A percentile compares a stretch with the other conserved stretches of the same genome.
phyloP scores from a whole-genome alignment of 148 eudicot genomes.

The Camellia sinensis region DNA sequence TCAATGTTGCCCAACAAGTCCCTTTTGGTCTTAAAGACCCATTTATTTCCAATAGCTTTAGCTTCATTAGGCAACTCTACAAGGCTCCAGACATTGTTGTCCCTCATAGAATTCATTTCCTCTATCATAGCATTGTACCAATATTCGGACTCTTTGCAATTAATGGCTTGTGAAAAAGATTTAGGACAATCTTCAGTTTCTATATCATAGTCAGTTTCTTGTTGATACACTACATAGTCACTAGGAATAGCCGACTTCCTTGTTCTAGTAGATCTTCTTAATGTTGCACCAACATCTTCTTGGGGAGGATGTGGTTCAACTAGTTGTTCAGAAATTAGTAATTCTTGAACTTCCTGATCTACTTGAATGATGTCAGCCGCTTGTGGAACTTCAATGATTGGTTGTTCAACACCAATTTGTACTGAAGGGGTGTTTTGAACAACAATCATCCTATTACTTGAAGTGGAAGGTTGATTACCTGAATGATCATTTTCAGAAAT shows the following conservation, averaged over 20 bases:
- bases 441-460: no score
- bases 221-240: slow-evolving; percentile 1
- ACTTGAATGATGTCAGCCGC: neutral
- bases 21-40: neutral
- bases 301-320: neutral
- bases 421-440: no score
- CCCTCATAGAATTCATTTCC: neutral
- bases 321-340: neutral
- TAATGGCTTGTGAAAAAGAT: slow-evolving; percentile 15
- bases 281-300: neutral
- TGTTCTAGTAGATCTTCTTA: slow-evolving; percentile 8
- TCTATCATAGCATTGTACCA: neutral
- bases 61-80: slow-evolving; percentile 1
- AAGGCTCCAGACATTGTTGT: neutral
- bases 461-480: no score
- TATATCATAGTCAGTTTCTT: slow-evolving; percentile 11
- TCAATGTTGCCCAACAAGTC: neutral
- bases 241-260: neutral
- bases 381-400: neutral
- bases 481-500: no score
- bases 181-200: neutral
- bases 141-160: no score
- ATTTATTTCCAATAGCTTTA: neutral
- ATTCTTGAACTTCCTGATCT: neutral
- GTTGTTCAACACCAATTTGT: no score